phyloP scores from a whole-genome alignment of 768 basidiomycete genomes.

The Pleurotus salmoneostramineus region DNA sequence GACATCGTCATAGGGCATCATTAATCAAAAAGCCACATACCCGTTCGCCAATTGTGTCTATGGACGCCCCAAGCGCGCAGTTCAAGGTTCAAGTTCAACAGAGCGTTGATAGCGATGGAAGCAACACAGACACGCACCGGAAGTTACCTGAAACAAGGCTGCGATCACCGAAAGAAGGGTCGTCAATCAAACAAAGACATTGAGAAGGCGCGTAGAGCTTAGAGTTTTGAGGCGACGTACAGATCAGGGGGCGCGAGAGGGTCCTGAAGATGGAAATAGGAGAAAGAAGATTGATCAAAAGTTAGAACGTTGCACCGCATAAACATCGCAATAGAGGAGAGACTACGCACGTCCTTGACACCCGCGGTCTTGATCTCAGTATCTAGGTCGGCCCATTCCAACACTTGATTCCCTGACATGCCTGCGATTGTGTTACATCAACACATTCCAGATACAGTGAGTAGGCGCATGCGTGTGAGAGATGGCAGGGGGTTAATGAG shows the following conservation, averaged over 20 bases:
- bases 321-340: not conserved
- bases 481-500: not conserved
- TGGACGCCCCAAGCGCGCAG: not conserved
- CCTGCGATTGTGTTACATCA: conserved; percentile 16
- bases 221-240: conserved; percentile 21
- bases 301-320: not conserved
- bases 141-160: conserved; percentile 37
- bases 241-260: conserved; percentile 39
- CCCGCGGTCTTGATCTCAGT: conserved; percentile 58
- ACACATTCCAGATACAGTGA: not conserved
- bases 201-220: no score
- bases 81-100: no score
- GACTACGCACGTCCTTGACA: conserved; percentile 36
- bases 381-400: conserved; percentile 59
- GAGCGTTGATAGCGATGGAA: no score
- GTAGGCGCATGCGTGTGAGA: not conserved
- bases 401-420: conserved; percentile 62
- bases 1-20: not conserved
- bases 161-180: not conserved
- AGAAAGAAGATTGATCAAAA: not conserved
- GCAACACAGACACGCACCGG: conserved; percentile 23
- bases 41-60: conserved; percentile 47
- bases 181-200: no score
- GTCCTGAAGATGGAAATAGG: conserved; percentile 21
- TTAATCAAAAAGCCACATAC: conserved; percentile 17